A percentile compares a stretch with the other conserved stretches of the same genome.
phyloP scores from a whole-genome alignment of 495 filamentous ascomycete species.

The Penicillium macrosclerotiorum region DNA sequence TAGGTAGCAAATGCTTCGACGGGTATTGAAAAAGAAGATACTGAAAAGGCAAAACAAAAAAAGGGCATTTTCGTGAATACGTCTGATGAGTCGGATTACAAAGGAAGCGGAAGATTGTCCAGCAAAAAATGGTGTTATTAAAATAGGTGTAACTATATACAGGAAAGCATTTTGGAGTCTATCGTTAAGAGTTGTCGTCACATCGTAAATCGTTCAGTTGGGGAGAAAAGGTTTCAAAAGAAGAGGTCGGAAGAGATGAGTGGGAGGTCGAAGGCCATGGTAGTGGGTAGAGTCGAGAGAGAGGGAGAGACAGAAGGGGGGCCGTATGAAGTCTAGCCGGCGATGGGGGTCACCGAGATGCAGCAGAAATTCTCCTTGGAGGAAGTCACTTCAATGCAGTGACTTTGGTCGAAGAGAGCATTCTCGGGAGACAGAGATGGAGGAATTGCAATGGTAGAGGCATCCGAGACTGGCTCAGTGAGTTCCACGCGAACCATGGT shows the following conservation, averaged over 20 bases:
- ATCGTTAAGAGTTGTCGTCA: slow-evolving; percentile 17
- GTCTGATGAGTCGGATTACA: too few species aligned
- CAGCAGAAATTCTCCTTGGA: slow-evolving; percentile 18
- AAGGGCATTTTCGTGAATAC: not conserved
- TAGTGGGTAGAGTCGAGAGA: not conserved
- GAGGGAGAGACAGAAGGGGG: not conserved
- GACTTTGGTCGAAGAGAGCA: slow-evolving; percentile 16
- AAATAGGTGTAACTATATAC: slow-evolving; percentile 20
- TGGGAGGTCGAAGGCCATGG: not conserved
- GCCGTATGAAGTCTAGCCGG: slow-evolving; percentile 11
- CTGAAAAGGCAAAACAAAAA: too few species aligned
- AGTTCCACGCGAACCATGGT: slow-evolving; percentile 8
- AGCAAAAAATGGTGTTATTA: slow-evolving; percentile 17
- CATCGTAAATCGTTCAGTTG: slow-evolving; percentile 17
- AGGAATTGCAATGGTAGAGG: slow-evolving; percentile 3
- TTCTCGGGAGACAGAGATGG: slow-evolving; percentile 8
- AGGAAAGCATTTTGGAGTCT: slow-evolving; percentile 13
- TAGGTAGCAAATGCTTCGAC: too few species aligned
- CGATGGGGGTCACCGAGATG: slow-evolving; percentile 16
- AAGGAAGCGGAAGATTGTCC: slow-evolving; percentile 5
- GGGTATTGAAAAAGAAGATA: too few species aligned
- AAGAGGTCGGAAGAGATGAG: not conserved
- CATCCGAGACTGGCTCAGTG: slow-evolving; percentile 5
- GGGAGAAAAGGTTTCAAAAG: not conserved
- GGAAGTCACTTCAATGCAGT: slow-evolving; percentile 17